Evolutionary conservation across 2,329 filamentous ascomycete genomes (phyloP).

Genomic region (Nemania sp.): DNA sequence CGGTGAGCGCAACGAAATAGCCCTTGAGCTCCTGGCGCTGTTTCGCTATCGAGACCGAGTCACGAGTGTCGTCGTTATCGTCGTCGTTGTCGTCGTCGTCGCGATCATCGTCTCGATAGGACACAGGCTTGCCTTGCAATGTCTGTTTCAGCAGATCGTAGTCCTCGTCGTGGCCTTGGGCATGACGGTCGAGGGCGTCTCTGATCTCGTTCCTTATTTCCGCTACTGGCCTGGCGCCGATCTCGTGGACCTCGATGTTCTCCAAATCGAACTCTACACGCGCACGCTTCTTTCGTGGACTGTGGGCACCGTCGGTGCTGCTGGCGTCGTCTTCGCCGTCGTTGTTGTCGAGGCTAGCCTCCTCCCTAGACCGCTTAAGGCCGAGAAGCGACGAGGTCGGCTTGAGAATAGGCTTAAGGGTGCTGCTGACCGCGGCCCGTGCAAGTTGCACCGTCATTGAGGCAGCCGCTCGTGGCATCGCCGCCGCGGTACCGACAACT

Average conservation of each 20-base stretch:
- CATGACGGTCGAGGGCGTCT: constrained; percentile 61
- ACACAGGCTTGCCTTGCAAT: constrained; percentile 53
- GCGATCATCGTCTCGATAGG: constrained; percentile 45
- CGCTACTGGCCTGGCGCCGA: constrained; percentile 56
- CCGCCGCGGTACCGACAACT: background rate
- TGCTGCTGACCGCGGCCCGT: constrained; percentile 43
- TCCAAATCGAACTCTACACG: constrained; percentile 64
- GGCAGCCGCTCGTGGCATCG: constrained; percentile 32
- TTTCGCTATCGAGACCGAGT: constrained; percentile 44
- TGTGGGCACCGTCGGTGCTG: constrained; percentile 45
- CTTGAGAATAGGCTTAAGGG: constrained; percentile 60
- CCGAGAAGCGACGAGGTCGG: constrained; percentile 50
- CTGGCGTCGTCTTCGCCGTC: constrained; percentile 39
- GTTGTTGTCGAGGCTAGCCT: constrained; percentile 49
- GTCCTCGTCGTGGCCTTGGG: constrained; percentile 60
- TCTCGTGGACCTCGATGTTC: constrained; percentile 60
- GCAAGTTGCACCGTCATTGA: constrained; percentile 34
- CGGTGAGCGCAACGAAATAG: constrained; percentile 67
- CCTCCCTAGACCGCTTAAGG: constrained; percentile 48
- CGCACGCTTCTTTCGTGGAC: constrained; percentile 57
- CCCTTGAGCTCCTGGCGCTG: constrained; percentile 59
- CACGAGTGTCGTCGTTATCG: constrained; percentile 48
- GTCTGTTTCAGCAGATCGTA: constrained; percentile 66
- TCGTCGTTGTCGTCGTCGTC: constrained; percentile 54
- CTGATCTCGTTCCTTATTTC: constrained; percentile 61